phyloP scores from a whole-genome alignment of 2,329 filamentous ascomycete species.

The Zalaria sp. region DNA sequence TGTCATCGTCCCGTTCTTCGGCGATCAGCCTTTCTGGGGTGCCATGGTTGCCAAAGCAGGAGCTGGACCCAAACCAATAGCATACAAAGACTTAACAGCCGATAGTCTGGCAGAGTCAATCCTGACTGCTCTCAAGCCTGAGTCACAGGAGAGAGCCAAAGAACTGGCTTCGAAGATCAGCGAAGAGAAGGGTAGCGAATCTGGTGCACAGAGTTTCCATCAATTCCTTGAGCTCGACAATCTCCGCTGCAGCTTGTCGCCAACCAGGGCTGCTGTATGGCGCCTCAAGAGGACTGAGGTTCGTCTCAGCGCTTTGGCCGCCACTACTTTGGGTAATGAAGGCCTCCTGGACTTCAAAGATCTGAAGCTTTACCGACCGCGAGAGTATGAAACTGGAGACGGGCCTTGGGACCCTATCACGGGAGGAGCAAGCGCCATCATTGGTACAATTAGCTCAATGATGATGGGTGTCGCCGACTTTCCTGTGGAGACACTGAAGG shows the following conservation, averaged over 20 bases:
- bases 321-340: slow-evolving; percentile 54
- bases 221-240: slow-evolving; percentile 43
- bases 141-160: slow-evolving; percentile 22
- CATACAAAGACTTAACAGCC: slow-evolving; percentile 29
- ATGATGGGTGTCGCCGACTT: slow-evolving; percentile 68
- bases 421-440: slow-evolving; percentile 59
- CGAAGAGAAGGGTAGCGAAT: slow-evolving; percentile 25
- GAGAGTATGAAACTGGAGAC: slow-evolving; percentile 63
- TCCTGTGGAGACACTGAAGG: slow-evolving; percentile 37
- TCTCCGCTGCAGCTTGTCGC: slow-evolving; percentile 57
- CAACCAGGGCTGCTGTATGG: slow-evolving; percentile 60
- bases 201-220: slow-evolving; percentile 32
- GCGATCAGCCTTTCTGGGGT: slow-evolving; percentile 44
- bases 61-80: slow-evolving; percentile 35
- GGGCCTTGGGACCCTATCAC: slow-evolving; percentile 69
- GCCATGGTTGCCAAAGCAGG: slow-evolving; percentile 35
- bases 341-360: slow-evolving; percentile 54
- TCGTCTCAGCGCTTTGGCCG: slow-evolving; percentile 57
- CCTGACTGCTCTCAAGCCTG: slow-evolving; percentile 24
- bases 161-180: slow-evolving; percentile 27
- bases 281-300: slow-evolving; percentile 53
- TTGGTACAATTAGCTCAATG: slow-evolving; percentile 71
- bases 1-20: slow-evolving; percentile 42
- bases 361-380: slow-evolving; percentile 50
- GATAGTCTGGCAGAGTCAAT: slow-evolving; percentile 33